Conservation (phyloP, 169 alveolate species). For the Plasmodium yoelii region DNA sequence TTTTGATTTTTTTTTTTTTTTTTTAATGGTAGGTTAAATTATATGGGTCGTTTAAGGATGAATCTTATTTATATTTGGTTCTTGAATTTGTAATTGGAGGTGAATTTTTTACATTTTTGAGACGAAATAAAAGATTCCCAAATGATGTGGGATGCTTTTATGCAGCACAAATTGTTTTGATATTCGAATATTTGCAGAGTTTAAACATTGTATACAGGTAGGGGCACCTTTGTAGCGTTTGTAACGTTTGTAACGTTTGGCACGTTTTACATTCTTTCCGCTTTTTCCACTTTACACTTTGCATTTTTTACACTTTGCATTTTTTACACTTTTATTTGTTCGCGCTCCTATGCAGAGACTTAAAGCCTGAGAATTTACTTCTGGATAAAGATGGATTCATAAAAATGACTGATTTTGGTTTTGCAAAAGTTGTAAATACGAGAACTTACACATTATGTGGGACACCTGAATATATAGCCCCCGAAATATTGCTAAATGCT, state of each 20-base stretch:
- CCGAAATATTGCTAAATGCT: conserved; percentile 97
- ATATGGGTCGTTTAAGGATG: conserved; percentile 92
- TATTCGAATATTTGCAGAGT: conserved; percentile 96
- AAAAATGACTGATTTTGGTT: conserved; percentile 99
- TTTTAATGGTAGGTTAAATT: conserved; percentile 37
- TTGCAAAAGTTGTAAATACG: conserved; percentile 97
- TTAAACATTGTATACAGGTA: conserved; percentile 93
- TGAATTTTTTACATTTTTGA: conserved; percentile 94
- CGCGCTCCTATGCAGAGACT: conserved; percentile 86
- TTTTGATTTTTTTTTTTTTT: too few species aligned
- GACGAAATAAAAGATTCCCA: conserved; percentile 93
- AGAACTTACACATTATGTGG: conserved; percentile 99
- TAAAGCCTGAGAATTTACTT: conserved; percentile 97
- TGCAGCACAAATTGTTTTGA: conserved; percentile 95
- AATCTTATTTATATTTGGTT: conserved; percentile 91
- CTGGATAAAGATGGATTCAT: conserved; percentile 97
- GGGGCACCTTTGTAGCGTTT: conserved; percentile 79
- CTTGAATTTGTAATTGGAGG: conserved; percentile 98
- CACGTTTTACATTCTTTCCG: too few species aligned
- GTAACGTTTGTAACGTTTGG: too few species aligned
- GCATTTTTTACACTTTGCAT: too few species aligned
- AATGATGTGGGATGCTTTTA: conserved; percentile 95
- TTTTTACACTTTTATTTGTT: too few species aligned
- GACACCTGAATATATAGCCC: conserved; percentile 99
- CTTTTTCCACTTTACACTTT: too few species aligned